Conservation (phyloP, 345 rosid genomes). For the Hibiscus syriacus region DNA sequence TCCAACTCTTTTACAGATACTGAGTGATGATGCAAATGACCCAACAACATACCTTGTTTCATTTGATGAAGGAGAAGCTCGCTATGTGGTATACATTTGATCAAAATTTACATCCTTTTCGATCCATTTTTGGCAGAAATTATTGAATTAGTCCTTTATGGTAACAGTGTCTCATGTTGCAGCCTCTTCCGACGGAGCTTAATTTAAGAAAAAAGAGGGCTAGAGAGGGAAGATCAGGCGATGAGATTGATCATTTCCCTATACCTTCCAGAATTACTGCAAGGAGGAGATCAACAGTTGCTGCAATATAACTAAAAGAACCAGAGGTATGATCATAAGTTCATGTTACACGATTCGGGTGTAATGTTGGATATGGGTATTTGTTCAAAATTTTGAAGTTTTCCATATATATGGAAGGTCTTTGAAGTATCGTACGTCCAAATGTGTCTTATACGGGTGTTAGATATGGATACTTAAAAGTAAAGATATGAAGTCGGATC, state of each 20-base stretch:
- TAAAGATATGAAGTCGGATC: background rate
- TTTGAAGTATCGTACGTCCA: background rate
- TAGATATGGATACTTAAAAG: too few relatives aligned
- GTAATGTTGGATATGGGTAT: background rate
- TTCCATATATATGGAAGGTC: background rate
- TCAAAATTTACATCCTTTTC: constrained; percentile 6
- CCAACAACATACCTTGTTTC: constrained; percentile 72
- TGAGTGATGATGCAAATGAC: constrained; percentile 65
- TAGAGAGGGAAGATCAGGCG: constrained; percentile 70
- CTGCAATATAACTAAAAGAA: constrained; percentile 60
- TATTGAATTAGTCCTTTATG: background rate
- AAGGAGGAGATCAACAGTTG: constrained; percentile 50
- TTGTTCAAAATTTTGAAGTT: background rate
- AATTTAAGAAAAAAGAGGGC: constrained; percentile 78
- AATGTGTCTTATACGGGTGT: background rate
- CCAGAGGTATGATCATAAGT: constrained; percentile 42
- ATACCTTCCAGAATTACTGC: constrained; percentile 71
- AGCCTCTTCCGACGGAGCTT: constrained; percentile 93
- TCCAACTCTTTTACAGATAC: constrained; percentile 38
- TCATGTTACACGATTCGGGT: background rate
- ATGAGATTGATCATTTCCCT: constrained; percentile 84
- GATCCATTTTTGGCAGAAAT: background rate
- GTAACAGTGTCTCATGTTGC: constrained; percentile 15
- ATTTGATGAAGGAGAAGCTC: constrained; percentile 64
- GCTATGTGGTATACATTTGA: constrained; percentile 59